Percentiles rank a stretch among this genome's conserved stretches.
phyloP scores from a whole-genome alignment of 1,284 basidiomycete species.

The Trichosporon asahii region DNA sequence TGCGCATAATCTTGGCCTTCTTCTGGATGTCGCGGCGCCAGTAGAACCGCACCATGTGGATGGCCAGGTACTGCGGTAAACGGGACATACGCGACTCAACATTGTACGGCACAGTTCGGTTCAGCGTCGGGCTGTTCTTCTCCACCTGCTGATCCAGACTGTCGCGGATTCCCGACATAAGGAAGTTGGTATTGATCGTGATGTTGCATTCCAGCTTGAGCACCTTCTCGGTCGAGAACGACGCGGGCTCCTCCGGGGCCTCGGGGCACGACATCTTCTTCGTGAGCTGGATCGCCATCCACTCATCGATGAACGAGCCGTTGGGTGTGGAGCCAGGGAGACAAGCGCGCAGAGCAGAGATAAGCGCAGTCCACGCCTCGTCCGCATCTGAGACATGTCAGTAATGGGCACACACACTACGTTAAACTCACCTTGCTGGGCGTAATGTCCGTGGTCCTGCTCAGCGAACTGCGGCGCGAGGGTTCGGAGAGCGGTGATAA shows the following conservation, averaged over 20 bases:
- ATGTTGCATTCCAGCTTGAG: constrained; percentile 95
- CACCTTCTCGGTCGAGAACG: constrained; percentile 66
- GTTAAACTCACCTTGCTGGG: constrained; percentile 75
- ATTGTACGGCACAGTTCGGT: constrained; percentile 77
- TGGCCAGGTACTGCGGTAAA: constrained; percentile 62
- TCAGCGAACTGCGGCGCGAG: constrained; percentile 92
- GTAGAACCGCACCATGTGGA: constrained; percentile 70
- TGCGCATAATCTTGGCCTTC: constrained; percentile 87
- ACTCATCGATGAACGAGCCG: constrained; percentile 72
- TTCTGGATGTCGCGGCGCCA: constrained; percentile 89
- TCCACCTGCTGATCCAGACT: constrained; percentile 79
- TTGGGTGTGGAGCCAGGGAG: constrained; percentile 54
- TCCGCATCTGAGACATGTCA: constrained; percentile 71
- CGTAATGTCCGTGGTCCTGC: constrained; percentile 62
- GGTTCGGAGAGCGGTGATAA: constrained; percentile 69
- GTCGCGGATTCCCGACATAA: constrained; percentile 80
- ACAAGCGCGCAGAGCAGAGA: constrained; percentile 69
- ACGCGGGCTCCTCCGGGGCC: constrained; percentile 70
- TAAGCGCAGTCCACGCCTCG: constrained; percentile 83
- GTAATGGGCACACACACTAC: background rate
- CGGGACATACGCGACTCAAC: constrained; percentile 77
- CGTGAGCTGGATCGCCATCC: constrained; percentile 74
- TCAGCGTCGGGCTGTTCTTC: constrained; percentile 76
- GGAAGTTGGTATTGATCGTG: constrained; percentile 76
- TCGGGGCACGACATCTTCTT: constrained; percentile 79